These are phyloP conservation scores for Talaromyces atroroseus DNA, from an alignment of 2,329 filamentous ascomycete genomes.

Conservation along the genomic window DNA sequence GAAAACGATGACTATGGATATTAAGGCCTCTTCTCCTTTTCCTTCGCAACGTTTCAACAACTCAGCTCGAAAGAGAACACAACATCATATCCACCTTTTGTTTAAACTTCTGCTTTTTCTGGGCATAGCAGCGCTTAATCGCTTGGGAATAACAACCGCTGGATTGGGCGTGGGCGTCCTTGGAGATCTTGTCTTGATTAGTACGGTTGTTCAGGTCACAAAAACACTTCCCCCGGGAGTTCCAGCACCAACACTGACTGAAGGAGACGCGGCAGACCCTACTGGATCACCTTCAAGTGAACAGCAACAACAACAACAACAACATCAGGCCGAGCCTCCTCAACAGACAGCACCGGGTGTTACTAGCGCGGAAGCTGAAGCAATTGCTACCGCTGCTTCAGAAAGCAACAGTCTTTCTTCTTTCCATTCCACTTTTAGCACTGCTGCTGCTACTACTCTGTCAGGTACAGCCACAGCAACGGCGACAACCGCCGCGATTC, in stretches of 20 bases:
- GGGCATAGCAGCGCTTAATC: not conserved
- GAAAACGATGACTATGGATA: not conserved
- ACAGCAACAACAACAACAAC: not conserved
- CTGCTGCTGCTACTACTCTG: not conserved
- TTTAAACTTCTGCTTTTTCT: not conserved
- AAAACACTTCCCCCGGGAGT: conserved; percentile 6
- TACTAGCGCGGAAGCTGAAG: not conserved
- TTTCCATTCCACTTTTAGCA: not conserved
- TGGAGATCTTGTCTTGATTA: conserved; percentile 4
- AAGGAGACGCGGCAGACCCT: not conserved
- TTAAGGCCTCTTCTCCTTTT: not conserved
- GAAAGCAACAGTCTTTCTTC: not conserved
- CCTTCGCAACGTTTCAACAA: not conserved
- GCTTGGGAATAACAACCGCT: not conserved
- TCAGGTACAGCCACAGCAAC: not conserved
- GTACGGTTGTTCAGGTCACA: conserved; percentile 8
- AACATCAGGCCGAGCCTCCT: not conserved
- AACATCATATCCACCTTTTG: not conserved
- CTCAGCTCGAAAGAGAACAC: not conserved
- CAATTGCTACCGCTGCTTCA: not conserved
- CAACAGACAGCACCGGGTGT: not conserved
- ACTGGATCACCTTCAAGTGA: not conserved
- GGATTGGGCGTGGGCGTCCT: not conserved
- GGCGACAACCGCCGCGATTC: not conserved
- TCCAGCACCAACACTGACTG: not conserved